Percentiles rank a stretch among this genome's conserved stretches.
Conservation (phyloP, 2,329 filamentous ascomycete species). For the Aureobasidium sp. region DNA sequence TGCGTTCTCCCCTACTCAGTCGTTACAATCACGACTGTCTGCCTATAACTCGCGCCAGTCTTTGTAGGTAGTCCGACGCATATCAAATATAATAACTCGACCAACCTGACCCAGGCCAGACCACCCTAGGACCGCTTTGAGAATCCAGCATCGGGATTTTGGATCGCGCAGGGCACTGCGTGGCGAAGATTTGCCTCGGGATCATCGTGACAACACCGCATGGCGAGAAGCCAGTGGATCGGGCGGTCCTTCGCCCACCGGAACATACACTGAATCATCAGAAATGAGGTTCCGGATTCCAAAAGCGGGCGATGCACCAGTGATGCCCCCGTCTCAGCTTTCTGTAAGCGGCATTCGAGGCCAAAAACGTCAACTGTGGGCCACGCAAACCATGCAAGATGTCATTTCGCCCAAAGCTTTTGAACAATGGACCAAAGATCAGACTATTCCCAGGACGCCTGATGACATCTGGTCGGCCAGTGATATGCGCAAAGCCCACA, state of each 20-base stretch:
- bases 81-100: not conserved
- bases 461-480: not conserved
- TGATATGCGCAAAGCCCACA: not conserved
- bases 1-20: not conserved
- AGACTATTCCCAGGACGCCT: not conserved
- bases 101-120: slow-evolving; percentile 15
- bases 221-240: not conserved
- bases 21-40: not conserved
- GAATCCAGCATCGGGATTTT: not conserved
- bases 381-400: not conserved
- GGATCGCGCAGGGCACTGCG: not conserved
- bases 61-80: slow-evolving; percentile 2
- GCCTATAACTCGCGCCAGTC: not conserved
- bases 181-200: not conserved
- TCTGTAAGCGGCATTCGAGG: not conserved
- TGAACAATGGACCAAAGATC: not conserved
- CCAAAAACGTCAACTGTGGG: not conserved
- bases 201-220: not conserved
- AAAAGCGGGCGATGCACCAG: not conserved
- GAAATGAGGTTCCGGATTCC: not conserved
- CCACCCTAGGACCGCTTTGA: not conserved
- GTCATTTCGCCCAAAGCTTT: not conserved
- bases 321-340: not conserved
- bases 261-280: not conserved
- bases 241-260: not conserved